phyloP scores from a whole-genome alignment of 2,329 filamentous ascomycete species.

The Colletotrichum costaricense region DNA sequence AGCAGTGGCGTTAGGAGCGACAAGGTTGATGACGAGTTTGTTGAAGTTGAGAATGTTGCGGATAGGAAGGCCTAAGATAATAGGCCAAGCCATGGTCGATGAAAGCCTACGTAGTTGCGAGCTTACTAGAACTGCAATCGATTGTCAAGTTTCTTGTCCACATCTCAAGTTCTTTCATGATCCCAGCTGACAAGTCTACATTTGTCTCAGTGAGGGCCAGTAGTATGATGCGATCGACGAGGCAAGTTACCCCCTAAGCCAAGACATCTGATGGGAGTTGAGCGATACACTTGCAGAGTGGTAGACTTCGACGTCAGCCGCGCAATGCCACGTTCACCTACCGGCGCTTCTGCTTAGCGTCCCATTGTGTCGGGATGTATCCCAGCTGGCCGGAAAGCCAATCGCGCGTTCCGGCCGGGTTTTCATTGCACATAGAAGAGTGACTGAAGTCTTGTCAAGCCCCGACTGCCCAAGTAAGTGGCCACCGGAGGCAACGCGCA shows the following conservation, averaged over 20 bases:
- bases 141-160: background rate
- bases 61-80: constrained; percentile 3
- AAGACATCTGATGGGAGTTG: too few species aligned
- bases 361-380: background rate
- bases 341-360: background rate
- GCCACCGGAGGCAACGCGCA: background rate
- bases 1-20: background rate
- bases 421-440: background rate
- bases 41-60: constrained; percentile 16
- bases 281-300: background rate
- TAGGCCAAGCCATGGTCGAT: background rate
- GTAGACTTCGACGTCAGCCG: background rate
- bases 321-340: background rate
- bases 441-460: background rate
- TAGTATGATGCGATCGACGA: too few species aligned
- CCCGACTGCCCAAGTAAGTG: background rate
- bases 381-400: background rate
- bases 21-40: constrained; percentile 16
- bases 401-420: background rate
- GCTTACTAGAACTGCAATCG: too few species aligned
- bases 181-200: too few species aligned
- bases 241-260: too few species aligned
- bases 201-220: too few species aligned
- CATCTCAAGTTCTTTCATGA: background rate
- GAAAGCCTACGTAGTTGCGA: background rate